Evolutionary conservation across 2,329 filamentous ascomycete species (phyloP).

Genomic region (Colletotrichum cuscutae): DNA sequence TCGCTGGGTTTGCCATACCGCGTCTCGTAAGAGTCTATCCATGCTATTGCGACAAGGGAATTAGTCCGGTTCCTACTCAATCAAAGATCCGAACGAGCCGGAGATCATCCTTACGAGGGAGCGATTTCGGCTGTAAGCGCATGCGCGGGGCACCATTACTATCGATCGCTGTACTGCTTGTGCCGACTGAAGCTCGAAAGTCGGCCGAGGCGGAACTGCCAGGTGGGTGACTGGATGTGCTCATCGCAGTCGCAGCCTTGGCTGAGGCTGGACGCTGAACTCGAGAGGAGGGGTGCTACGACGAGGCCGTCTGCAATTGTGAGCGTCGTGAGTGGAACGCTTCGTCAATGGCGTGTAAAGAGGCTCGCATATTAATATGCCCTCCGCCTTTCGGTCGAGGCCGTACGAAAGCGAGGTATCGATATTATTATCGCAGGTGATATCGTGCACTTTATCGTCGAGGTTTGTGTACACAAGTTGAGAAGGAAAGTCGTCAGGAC

Average conservation of each 20-base stretch:
- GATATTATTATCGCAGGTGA: conserved; percentile 21
- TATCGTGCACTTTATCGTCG: not conserved
- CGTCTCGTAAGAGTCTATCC: conserved; percentile 60
- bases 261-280: conserved; percentile 4
- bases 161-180: conserved; percentile 34
- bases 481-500: not conserved
- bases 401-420: conserved; percentile 8
- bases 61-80: conserved; percentile 26
- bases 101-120: conserved; percentile 42
- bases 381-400: conserved; percentile 20
- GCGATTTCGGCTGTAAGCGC: conserved; percentile 35
- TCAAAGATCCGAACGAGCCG: not conserved
- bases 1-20: conserved; percentile 49
- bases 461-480: not conserved
- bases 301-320: conserved; percentile 7
- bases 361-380: conserved; percentile 35
- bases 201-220: conserved; percentile 36
- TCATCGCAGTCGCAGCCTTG: conserved; percentile 32
- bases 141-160: conserved; percentile 27
- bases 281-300: conserved; percentile 8
- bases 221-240: conserved; percentile 32
- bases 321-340: conserved; percentile 28
- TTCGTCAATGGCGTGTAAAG: conserved; percentile 22
- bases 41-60: conserved; percentile 47
- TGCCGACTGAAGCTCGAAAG: conserved; percentile 33